phyloP scores from a whole-genome alignment of 2,329 filamentous ascomycete genomes.

The Xylariaceae sp. region DNA sequence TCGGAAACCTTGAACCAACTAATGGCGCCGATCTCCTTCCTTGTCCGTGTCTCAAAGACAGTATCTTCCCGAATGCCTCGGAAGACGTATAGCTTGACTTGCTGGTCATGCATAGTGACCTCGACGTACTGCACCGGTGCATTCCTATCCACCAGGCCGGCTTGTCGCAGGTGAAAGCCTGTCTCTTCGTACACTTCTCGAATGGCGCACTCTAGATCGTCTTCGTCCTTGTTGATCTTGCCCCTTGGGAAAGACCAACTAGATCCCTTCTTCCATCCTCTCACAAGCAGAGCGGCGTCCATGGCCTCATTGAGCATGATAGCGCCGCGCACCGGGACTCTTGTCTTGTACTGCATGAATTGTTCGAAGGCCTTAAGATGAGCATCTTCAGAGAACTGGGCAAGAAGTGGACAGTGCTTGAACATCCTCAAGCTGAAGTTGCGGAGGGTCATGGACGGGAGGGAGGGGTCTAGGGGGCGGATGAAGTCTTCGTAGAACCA shows the following conservation, averaged over 20 bases:
- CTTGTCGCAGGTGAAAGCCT: conserved; percentile 73
- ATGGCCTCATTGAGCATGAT: conserved; percentile 92
- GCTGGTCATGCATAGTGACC: conserved; percentile 85
- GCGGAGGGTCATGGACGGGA: conserved; percentile 81
- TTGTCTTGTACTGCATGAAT: conserved; percentile 90
- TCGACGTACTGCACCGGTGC: conserved; percentile 78
- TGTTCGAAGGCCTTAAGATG: conserved; percentile 83
- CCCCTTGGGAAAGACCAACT: conserved; percentile 96
- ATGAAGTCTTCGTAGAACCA: conserved; percentile 99
- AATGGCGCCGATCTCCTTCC: conserved; percentile 97
- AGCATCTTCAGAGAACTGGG: conserved; percentile 71
- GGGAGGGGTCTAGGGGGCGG: conserved; percentile 75
- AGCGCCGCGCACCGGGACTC: conserved; percentile 88
- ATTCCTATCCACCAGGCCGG: conserved; percentile 70
- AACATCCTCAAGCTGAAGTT: conserved; percentile 89
- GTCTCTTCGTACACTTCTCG: conserved; percentile 97
- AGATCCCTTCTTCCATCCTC: conserved; percentile 95
- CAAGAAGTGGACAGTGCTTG: conserved; percentile 85
- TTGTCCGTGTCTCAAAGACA: conserved; percentile 80
- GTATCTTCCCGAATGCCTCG: conserved; percentile 83
- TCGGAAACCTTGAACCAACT: conserved; percentile 90
- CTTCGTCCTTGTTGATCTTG: conserved; percentile 97
- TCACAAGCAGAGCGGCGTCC: conserved; percentile 89
- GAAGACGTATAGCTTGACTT: conserved; percentile 90
- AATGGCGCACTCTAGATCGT: conserved; percentile 88